Evolutionary conservation across 768 basidiomycete species (phyloP).

Genomic region (Podaxis mareebaensis): DNA sequence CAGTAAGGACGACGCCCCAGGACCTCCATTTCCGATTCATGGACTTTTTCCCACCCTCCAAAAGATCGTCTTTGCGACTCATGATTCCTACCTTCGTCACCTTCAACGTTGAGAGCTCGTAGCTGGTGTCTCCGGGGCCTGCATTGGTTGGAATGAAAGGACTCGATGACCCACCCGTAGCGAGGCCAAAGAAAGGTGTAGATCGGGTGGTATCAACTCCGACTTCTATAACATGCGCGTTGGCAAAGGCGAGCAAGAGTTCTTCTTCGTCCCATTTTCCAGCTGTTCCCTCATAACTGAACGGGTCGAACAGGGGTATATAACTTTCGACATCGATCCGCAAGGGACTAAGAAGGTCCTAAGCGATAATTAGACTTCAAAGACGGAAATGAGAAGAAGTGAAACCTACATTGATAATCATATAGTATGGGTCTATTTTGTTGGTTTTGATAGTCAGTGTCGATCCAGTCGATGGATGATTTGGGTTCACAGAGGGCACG

Average conservation of each 20-base stretch:
- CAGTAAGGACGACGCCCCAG: constrained; percentile 84
- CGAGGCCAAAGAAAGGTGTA: constrained; percentile 36
- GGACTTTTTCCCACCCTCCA: constrained; percentile 76
- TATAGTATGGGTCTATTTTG: constrained; percentile 90
- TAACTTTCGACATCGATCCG: constrained; percentile 63
- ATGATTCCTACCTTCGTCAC: constrained; percentile 82
- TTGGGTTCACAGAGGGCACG: constrained; percentile 19
- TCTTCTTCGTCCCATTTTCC: constrained; percentile 69
- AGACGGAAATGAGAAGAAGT: not conserved
- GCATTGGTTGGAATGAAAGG: not conserved
- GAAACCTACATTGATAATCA: constrained; percentile 73
- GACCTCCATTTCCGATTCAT: constrained; percentile 84
- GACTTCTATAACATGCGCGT: constrained; percentile 60
- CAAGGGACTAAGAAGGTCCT: constrained; percentile 70
- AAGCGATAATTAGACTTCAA: constrained; percentile 13
- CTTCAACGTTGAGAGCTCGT: constrained; percentile 50
- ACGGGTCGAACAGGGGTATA: constrained; percentile 66
- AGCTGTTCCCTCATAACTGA: constrained; percentile 62
- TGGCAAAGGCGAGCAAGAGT: constrained; percentile 63
- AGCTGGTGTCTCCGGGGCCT: not conserved
- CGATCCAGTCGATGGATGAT: constrained; percentile 21
- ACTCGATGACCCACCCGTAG: constrained; percentile 25
- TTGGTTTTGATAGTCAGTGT: constrained; percentile 51
- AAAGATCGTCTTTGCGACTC: constrained; percentile 76
- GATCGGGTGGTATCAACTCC: constrained; percentile 39